These are phyloP conservation scores for Yamadazyma friedrichii DNA, from an alignment of 1,139 yeast genomes.

Conservation along the genomic window DNA sequence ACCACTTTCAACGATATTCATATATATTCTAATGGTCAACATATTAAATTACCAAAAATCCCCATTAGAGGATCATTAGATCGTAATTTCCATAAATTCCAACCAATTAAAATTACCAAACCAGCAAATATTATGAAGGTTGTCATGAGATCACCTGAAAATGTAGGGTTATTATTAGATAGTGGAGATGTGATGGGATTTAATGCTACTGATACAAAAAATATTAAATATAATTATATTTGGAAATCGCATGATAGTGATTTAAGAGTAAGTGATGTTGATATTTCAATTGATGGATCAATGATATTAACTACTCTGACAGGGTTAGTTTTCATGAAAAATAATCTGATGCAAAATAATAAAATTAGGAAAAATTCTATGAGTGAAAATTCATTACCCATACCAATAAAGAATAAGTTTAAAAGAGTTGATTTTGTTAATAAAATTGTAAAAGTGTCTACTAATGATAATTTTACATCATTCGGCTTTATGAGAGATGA, in stretches of 20 bases:
- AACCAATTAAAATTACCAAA: constrained; percentile 49
- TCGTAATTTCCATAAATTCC: constrained; percentile 51
- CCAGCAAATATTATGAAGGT: constrained; percentile 34
- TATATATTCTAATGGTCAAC: constrained; percentile 58
- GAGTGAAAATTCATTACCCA: constrained; percentile 28
- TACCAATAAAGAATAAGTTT: constrained; percentile 47
- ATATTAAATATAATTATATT: constrained; percentile 35
- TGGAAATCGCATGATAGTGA: constrained; percentile 59
- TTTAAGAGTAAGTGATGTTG: constrained; percentile 58
- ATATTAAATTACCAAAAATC: constrained; percentile 47
- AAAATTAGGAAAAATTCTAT: constrained; percentile 31
- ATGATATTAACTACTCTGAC: constrained; percentile 63
- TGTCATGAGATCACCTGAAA: constrained; percentile 32
- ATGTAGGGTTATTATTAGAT: constrained; percentile 45
- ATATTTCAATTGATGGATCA: constrained; percentile 68
- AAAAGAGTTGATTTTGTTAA: constrained; percentile 53
- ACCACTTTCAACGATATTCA: constrained; percentile 61
- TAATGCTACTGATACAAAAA: constrained; percentile 27
- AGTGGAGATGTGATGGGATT: constrained; percentile 52
- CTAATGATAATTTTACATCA: constrained; percentile 66
- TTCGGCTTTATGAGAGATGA: constrained; percentile 73
- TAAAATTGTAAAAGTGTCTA: constrained; percentile 55
- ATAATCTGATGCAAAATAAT: constrained; percentile 10
- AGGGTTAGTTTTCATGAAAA: constrained; percentile 58
- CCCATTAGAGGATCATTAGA: constrained; percentile 33